Evolutionary conservation across 805 yeast genomes (phyloP).

Genomic region (Starmerella apicola): DNA sequence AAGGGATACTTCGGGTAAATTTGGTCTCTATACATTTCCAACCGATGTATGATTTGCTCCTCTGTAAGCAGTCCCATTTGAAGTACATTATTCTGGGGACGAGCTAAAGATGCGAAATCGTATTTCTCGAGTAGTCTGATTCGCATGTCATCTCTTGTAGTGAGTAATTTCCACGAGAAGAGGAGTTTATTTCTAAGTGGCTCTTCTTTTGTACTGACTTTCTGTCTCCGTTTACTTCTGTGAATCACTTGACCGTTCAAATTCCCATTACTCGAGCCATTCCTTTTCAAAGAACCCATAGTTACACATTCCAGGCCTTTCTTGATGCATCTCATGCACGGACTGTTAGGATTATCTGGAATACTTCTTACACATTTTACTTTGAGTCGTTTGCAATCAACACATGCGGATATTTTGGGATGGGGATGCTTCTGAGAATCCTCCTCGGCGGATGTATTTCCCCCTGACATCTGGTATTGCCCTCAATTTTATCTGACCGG

Average conservation of each 20-base stretch:
- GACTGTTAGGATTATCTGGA: constrained; percentile 41
- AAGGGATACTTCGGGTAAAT: constrained; percentile 44
- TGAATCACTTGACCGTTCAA: neutral
- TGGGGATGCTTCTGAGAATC: neutral
- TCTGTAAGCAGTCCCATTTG: constrained; percentile 43
- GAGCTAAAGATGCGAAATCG: constrained; percentile 14
- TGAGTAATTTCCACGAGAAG: constrained; percentile 19
- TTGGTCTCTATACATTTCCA: constrained; percentile 37
- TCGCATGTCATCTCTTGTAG: constrained; percentile 39
- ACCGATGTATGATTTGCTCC: constrained; percentile 46
- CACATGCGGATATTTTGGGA: constrained; percentile 26
- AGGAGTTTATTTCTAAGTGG: constrained; percentile 19
- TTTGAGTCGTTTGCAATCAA: constrained; percentile 60
- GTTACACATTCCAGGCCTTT: constrained; percentile 47
- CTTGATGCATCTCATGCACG: constrained; percentile 65
- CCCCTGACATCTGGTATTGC: too few relatives aligned
- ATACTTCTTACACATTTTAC: constrained; percentile 74
- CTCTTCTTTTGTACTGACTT: neutral
- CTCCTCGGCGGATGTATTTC: neutral
- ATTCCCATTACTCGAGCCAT: neutral
- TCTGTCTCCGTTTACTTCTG: neutral
- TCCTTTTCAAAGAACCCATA: neutral
- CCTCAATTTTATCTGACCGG: too few relatives aligned
- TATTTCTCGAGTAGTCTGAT: constrained; percentile 31
- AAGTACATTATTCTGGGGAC: constrained; percentile 31